These are phyloP conservation scores for Penicillium ucsense DNA, from an alignment of 495 filamentous ascomycete species.

Conservation along the genomic window DNA sequence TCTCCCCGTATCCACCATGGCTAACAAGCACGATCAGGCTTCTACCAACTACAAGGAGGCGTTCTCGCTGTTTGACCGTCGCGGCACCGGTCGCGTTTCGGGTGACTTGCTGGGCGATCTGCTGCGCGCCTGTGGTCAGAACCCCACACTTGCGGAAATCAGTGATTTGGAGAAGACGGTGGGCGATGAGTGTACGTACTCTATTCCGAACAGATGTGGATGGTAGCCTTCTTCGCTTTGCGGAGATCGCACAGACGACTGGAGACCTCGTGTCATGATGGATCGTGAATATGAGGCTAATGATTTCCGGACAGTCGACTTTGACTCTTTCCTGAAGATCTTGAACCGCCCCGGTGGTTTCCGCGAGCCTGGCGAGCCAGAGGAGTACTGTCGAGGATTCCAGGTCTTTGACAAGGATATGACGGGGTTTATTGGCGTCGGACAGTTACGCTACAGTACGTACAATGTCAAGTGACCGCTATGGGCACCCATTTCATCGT, in stretches of 20 bases:
- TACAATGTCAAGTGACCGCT: constrained; percentile 1
- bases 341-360: constrained; percentile 97
- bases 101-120: constrained; percentile 85
- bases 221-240: neutral
- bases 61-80: constrained; percentile 98
- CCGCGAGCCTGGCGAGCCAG: constrained; percentile 92
- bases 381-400: constrained; percentile 96
- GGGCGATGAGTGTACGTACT: constrained; percentile 68
- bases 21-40: constrained; percentile 53
- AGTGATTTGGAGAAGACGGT: constrained; percentile 77
- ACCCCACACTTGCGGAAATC: constrained; percentile 90
- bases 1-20: constrained; percentile 13
- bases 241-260: too few species aligned
- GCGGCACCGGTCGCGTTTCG: constrained; percentile 81
- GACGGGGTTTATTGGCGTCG: constrained; percentile 94
- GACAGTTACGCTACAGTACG: constrained; percentile 83
- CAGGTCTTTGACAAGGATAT: constrained; percentile 99
- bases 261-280: too few species aligned
- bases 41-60: constrained; percentile 99
- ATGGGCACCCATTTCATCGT: too few species aligned
- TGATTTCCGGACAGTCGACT: constrained; percentile 61
- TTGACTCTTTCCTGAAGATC: constrained; percentile 89
- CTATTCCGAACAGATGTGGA: constrained; percentile 18
- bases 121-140: constrained; percentile 92
- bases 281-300: neutral